Base-by-base conservation (phyloP, 768 basidiomycete species). In the Russula brevipes region DNA sequence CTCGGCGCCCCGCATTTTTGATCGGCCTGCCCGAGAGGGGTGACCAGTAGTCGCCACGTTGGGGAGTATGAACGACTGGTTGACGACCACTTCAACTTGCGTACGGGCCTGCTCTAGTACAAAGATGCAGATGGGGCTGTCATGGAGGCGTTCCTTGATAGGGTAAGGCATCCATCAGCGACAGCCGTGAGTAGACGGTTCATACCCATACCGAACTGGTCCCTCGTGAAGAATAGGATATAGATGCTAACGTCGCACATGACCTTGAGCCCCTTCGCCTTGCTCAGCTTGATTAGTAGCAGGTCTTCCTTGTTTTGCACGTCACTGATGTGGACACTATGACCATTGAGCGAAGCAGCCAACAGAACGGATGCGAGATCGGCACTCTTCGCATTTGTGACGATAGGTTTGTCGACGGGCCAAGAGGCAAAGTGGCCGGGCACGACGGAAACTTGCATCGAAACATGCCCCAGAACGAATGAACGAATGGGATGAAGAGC, bases 171-270 rank as follows among this genome's bases (percentile, higher is more conserved):
- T 8, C 89, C 88, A 10, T 89, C 82, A 4, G 81, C 76, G 17
- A 97, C 92, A 0, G 97, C 96, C 4, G 87, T 88, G 50, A 99
- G 81, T 44, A 98, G 76, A 5, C 98, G 79, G 6, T 85, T 79
- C 1, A 75, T 76, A 11, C 51, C 31, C 2, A 42, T 17, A 1
- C 88, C 86, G 78, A 85, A 95, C 63, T 91, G 81, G 58, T 88
- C 88, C 50, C 77, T 80, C 2, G 82, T 84, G 78, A 92, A 95
- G 83, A 97, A 98, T 57, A 99, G 77, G 17, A 91, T 83, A 74
- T 89, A 98, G 54, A 98, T 81, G 14, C 94, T 87, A 36, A 97
- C 92, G 69, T 99, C 97, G 74, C 96, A 98, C 3, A 95, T 98
- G 54, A 98, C 96, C 70, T 91, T 89, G 69, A 98, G 83, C 12